phyloP scores from a whole-genome alignment of 495 filamentous ascomycete species.

The Penicillium atrosanguineum region DNA sequence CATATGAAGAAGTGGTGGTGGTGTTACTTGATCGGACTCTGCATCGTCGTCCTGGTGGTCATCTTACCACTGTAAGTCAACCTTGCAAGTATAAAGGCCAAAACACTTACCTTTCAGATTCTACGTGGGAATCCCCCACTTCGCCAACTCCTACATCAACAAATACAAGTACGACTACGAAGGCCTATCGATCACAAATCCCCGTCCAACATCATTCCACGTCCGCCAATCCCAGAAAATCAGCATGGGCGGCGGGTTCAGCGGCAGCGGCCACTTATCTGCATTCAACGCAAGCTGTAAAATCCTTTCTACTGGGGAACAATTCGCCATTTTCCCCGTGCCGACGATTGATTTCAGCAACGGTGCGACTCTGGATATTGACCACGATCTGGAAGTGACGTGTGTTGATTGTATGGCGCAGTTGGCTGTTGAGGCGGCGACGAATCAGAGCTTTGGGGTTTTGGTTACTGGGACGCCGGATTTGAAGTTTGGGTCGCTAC shows the following conservation, averaged over 20 bases:
- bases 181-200: constrained; percentile 26
- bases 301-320: constrained; percentile 9
- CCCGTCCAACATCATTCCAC: constrained; percentile 10
- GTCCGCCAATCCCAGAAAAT: constrained; percentile 20
- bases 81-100: neutral
- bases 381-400: constrained; percentile 28
- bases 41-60: constrained; percentile 19
- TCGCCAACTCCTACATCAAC: constrained; percentile 30
- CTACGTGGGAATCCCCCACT: constrained; percentile 31
- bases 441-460: constrained; percentile 21
- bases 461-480: constrained; percentile 23
- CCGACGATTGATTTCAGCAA: constrained; percentile 20
- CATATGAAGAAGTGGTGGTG: constrained; percentile 37
- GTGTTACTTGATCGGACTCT: constrained; percentile 24
- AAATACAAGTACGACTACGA: constrained; percentile 23
- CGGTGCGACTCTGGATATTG: constrained; percentile 17
- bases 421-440: constrained; percentile 20
- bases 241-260: constrained; percentile 23
- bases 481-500: constrained; percentile 22
- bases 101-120: constrained; percentile 9
- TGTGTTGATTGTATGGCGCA: constrained; percentile 30
- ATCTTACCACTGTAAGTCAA: constrained; percentile 26
- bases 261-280: constrained; percentile 25
- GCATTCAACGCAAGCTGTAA: constrained; percentile 27
- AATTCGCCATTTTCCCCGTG: constrained; percentile 24